Evolutionary conservation across 2,329 filamentous ascomycete species (phyloP).

Genomic region (Geoglossum cookeanum): DNA sequence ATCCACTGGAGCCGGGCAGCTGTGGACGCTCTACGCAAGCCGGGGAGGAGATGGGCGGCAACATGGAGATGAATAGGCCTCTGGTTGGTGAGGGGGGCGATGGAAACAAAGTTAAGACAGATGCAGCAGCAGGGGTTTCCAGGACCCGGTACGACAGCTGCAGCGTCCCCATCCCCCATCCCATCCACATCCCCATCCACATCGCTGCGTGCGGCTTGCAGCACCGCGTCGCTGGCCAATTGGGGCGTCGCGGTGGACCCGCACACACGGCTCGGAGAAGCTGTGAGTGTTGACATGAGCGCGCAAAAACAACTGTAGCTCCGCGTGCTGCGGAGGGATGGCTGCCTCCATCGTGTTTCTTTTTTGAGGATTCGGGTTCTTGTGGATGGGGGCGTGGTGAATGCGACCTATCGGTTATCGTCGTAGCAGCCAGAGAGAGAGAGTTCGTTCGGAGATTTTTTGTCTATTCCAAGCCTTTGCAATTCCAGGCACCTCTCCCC

Average conservation of each 20-base stretch:
- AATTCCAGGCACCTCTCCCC: not conserved
- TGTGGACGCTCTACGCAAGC: not conserved
- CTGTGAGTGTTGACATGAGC: not conserved
- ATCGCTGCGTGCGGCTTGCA: not conserved
- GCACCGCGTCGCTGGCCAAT: not conserved
- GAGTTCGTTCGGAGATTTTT: not conserved
- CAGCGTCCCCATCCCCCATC: not conserved
- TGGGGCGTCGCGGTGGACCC: not conserved
- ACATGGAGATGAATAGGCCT: not conserved
- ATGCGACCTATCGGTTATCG: too few relatives aligned
- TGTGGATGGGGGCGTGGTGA: not conserved
- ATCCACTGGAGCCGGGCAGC: not conserved
- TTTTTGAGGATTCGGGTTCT: not conserved
- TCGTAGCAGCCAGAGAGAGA: not conserved
- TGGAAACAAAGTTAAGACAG: not conserved
- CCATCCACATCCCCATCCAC: not conserved
- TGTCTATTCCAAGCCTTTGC: not conserved
- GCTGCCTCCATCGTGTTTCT: not conserved
- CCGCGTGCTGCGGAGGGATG: too few relatives aligned
- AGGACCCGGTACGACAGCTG: not conserved
- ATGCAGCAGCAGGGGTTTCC: not conserved
- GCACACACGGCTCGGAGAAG: not conserved
- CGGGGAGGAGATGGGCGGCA: not conserved
- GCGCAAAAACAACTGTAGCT: not conserved
- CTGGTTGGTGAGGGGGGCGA: not conserved